A percentile compares a stretch with the other conserved stretches of the same genome.
Conservation (phyloP, 495 filamentous ascomycete species). For the Xylaria curta region DNA sequence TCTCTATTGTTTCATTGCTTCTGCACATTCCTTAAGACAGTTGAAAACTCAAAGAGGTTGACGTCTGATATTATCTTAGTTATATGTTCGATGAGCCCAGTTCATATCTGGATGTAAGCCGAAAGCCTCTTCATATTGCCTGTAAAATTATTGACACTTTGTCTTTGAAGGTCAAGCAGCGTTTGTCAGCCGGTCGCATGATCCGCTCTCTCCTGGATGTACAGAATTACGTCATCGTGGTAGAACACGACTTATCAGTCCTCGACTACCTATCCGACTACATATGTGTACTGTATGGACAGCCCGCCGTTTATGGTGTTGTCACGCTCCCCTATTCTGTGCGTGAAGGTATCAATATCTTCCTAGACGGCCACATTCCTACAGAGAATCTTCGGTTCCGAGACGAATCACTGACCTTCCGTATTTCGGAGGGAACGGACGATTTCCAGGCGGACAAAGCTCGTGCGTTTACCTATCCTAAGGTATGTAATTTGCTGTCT, state of each 20-base stretch:
- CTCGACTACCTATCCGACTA: conserved; percentile 98
- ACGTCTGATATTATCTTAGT: conserved; percentile 5
- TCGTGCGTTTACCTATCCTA: conserved; percentile 84
- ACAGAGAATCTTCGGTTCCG: conserved; percentile 99
- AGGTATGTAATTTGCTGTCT: conserved; percentile 22
- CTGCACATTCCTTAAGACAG: background rate
- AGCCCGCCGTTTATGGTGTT: conserved; percentile 95
- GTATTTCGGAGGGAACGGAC: conserved; percentile 88
- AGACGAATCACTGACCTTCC: conserved; percentile 95
- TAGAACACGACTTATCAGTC: conserved; percentile 98
- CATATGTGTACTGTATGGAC: conserved; percentile 95
- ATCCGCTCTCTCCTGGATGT: conserved; percentile 87
- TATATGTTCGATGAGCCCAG: conserved; percentile 99
- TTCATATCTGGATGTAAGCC: conserved; percentile 80
- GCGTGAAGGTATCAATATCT: conserved; percentile 99
- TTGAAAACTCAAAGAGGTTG: conserved; percentile 40
- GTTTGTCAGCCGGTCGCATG: conserved; percentile 87
- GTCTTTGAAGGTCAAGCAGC: conserved; percentile 75
- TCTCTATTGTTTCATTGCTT: background rate
- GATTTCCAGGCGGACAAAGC: conserved; percentile 87
- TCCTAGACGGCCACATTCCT: conserved; percentile 95
- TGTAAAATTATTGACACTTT: conserved; percentile 2
- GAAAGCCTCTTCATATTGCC: background rate
- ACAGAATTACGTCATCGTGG: conserved; percentile 95
- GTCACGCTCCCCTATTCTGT: conserved; percentile 97